Percentiles rank a stretch among this genome's conserved stretches.
Conservation (phyloP, 352 stramenopile genomes). For the Globisporangium perplexum region DNA sequence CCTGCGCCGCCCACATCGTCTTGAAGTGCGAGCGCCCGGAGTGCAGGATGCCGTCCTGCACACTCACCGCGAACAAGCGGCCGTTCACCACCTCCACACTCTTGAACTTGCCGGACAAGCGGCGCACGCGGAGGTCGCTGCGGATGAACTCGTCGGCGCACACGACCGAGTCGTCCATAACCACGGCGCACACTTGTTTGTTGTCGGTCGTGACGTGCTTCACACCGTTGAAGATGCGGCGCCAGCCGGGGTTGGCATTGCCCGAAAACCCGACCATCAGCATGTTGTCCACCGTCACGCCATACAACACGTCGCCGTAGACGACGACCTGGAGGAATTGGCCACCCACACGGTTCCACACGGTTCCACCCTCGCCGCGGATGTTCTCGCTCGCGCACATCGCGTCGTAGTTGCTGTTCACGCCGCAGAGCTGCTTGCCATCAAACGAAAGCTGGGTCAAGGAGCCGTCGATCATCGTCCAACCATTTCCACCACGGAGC, state of each 20-base stretch:
- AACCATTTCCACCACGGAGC: not conserved
- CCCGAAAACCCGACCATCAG: constrained; percentile 8
- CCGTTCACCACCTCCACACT: constrained; percentile 16
- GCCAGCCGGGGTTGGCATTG: constrained; percentile 8
- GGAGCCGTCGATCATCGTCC: constrained; percentile 14
- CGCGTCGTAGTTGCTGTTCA: constrained; percentile 15
- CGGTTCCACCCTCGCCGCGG: constrained; percentile 10
- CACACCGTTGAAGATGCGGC: constrained; percentile 4
- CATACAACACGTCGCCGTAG: constrained; percentile 22
- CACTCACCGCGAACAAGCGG: constrained; percentile 4
- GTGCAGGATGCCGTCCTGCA: constrained; percentile 1
- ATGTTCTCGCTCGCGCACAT: constrained; percentile 20
- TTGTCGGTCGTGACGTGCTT: constrained; percentile 22
- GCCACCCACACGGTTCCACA: constrained; percentile 18
- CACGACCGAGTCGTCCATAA: not conserved
- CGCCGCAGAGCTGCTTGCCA: constrained; percentile 20
- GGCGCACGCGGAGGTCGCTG: constrained; percentile 8
- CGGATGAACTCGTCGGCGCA: constrained; percentile 15
- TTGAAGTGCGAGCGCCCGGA: constrained; percentile 6
- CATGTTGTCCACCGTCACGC: constrained; percentile 9
- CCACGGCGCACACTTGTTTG: constrained; percentile 20
- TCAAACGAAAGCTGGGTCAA: constrained; percentile 26
- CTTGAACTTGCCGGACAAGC: constrained; percentile 8
- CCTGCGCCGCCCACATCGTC: constrained; percentile 8
- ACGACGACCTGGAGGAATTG: constrained; percentile 22